Base-by-base conservation (phyloP, 2,329 filamentous ascomycete species). In the Colletotrichum melonis region DNA sequence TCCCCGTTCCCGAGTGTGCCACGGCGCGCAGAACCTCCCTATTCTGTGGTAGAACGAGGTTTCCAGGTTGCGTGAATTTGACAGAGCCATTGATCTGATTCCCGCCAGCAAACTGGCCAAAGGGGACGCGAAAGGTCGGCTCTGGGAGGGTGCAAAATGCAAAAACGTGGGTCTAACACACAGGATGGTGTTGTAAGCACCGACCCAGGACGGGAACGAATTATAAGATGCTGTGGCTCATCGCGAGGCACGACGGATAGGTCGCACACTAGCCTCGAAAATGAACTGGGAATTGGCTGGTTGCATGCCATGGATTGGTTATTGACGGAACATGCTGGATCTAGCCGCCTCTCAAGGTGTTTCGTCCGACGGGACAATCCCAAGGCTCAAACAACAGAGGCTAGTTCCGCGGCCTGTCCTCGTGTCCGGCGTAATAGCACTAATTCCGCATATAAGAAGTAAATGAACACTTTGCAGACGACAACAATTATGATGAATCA, bases 161-260 rank as follows among this genome's bases (percentile, higher is more conserved):
- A 58, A 59, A 55, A 55, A 72, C 69, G 30, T 54, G 68, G 52
- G 16, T 57, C 52, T 54, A 54, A 56, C 30, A 59, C 56, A 72
- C 42, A 24, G 24, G 42, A 58, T 30, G 63, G 56, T 67, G 22
- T 63, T 59, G 57, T 57, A 63, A 56, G 63, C 63, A 67, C 63
- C 63, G 26, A 54, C 30, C 52, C 52, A 24, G 68, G 28, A 54
- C 30, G 63, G 52, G 52, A 72, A 74, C 59, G 46, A 42, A 28
- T 62, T 72, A 67, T 72, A 52, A 67, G 63, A 72, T 58, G 30
- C 62, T 26, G 63, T 68, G 59, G 42, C 42, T 49, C 42, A 49
- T 49, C 42, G 42, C 42, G 19, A 30, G 38, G 42, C 57, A 58
- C 30, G 24, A 30, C 54, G 56, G 56, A 63, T 58, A n/a, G 28